Conservation (phyloP, 2,329 filamentous ascomycete genomes). For the Aspergillus brunneoviolaceus region DNA sequence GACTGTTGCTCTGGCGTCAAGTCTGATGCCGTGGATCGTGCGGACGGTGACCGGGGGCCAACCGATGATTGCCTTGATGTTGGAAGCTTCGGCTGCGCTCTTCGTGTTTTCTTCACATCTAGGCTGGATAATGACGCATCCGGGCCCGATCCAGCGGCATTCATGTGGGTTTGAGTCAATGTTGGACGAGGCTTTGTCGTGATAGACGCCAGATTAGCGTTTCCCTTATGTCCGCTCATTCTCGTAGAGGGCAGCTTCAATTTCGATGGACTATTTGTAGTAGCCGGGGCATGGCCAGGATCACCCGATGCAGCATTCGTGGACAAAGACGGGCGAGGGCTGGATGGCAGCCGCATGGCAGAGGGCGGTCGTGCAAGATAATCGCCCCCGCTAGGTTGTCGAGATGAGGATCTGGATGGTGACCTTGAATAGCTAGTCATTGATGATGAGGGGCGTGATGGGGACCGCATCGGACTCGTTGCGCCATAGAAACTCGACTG, state of each 20-base stretch:
- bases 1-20: slow-evolving; percentile 28
- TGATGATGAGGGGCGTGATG: slow-evolving; percentile 64
- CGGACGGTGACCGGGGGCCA: slow-evolving; percentile 32
- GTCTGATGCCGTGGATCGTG: slow-evolving; percentile 31
- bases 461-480: slow-evolving; percentile 59
- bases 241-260: slow-evolving; percentile 24
- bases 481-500: slow-evolving; percentile 71
- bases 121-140: slow-evolving; percentile 33
- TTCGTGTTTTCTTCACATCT: slow-evolving; percentile 42
- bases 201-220: slow-evolving; percentile 49
- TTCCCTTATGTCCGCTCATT: slow-evolving; percentile 29
- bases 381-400: slow-evolving; percentile 55
- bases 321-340: slow-evolving; percentile 31
- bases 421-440: slow-evolving; percentile 50
- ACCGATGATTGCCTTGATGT: slow-evolving; percentile 32
- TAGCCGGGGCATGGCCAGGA: slow-evolving; percentile 11
- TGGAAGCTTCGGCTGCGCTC: slow-evolving; percentile 32
- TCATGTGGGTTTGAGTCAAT: slow-evolving; percentile 55
- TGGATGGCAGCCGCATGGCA: slow-evolving; percentile 35
- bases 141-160: slow-evolving; percentile 48
- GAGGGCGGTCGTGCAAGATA: slow-evolving; percentile 42
- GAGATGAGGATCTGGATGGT: slow-evolving; percentile 47
- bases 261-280: slow-evolving; percentile 26
- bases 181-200: slow-evolving; percentile 55
- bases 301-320: slow-evolving; percentile 18